Evolutionary conservation across 768 basidiomycete species (phyloP), one percentile per base, ranked within the genome.

Genomic region (Hygrophoropsis aurantiaca): DNA sequence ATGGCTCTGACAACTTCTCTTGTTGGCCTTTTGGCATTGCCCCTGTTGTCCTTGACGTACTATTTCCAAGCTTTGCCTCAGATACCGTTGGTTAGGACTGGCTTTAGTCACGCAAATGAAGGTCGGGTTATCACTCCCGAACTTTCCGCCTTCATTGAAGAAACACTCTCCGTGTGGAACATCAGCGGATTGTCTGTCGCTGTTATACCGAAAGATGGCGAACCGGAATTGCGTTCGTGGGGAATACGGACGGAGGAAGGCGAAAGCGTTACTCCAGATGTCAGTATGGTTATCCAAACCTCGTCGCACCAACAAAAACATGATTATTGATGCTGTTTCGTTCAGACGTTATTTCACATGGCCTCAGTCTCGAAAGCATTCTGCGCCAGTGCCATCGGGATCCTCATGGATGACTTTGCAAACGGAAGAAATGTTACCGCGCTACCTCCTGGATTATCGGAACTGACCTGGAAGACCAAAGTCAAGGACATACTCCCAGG

Each of bases 351-450:
- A 23, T 71, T 73, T 48, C 50, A 54, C 32, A 54, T 72, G 32
- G 71, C 55, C 2, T 73, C 69, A 0, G 63, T 65, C 21, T 72
- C 69, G 7, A 71, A 74, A 38, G 69, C 69, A 5, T 75, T 75
- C 57, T 56, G 73, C 5, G 57, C 62, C 2, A 65, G 61, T 0
- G 62, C 72, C 2, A 40, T 75, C 1, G 73, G 75, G 4, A 64
- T 76, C 11, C 61, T 75, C 19, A 69, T 74, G 39, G 67, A 72
- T 21, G 73, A 74, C 50, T 74, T 68, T 50, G 60, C 59, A 11
- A 46, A 58, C 11, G 64, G 71, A 3, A 57, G 53, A 19, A 74
- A 72, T 34, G 49, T 53, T 5, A 68, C 72, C 0, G 57, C 58
- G 6, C 61, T 75, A 2, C 73, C 73, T 0, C 16, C 45, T 1